Conservation (phyloP, 78 protist genomes). For the Dictyostelium citrinum region DNA sequence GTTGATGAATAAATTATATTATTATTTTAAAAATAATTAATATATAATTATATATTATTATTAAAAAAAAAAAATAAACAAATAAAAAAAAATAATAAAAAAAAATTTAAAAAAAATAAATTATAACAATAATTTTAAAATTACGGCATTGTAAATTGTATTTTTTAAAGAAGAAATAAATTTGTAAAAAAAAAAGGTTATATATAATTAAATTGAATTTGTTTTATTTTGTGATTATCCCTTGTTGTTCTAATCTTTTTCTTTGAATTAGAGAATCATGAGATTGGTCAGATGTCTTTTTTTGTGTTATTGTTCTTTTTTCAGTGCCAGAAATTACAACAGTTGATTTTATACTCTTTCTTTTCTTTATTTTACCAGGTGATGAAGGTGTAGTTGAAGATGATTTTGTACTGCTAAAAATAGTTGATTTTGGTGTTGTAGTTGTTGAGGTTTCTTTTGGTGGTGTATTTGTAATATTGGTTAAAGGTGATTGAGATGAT, state of each 20-base stretch:
- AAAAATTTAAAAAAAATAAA: neutral
- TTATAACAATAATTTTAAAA: no score
- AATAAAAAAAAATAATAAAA: neutral
- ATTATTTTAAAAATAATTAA: no score
- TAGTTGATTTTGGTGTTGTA: neutral
- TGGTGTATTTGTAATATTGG: conserved; percentile 13
- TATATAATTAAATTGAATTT: neutral
- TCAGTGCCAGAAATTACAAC: conserved; percentile 13
- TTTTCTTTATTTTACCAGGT: conserved; percentile 4
- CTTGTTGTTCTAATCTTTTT: neutral
- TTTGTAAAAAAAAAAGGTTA: no score
- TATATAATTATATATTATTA: no score
- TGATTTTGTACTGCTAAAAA: neutral
- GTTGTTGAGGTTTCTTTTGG: conserved; percentile 5
- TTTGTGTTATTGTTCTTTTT: neutral
- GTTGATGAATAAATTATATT: conserved; percentile 47
- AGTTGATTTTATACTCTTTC: conserved; percentile 23
- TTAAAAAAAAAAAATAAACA: neutral
- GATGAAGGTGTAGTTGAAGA: neutral
- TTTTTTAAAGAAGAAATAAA: no score
- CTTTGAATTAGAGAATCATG: neutral
- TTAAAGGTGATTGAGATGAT: neutral
- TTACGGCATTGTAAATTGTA: no score
- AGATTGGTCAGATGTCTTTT: conserved; percentile 1
- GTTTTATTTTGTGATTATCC: neutral